Evolutionary conservation across 2,329 filamentous ascomycete species (phyloP).

Genomic region (Diplodia sapinea): DNA sequence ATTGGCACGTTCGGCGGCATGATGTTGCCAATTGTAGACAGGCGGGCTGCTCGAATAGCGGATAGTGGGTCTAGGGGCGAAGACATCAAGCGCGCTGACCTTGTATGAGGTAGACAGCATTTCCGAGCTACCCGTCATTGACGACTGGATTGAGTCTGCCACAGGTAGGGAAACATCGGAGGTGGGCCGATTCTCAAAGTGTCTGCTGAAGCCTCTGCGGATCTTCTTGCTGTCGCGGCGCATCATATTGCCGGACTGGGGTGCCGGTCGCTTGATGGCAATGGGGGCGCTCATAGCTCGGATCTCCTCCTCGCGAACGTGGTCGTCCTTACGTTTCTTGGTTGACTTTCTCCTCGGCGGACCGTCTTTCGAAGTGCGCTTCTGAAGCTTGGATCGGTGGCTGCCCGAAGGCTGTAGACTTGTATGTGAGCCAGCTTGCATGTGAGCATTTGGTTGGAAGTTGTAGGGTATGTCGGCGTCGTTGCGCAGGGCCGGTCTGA

Average conservation of each 20-base stretch:
- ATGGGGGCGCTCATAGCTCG: slow-evolving; percentile 77
- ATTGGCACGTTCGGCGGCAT: slow-evolving; percentile 50
- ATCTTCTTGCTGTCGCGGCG: slow-evolving; percentile 70
- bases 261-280: slow-evolving; percentile 67
- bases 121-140: slow-evolving; percentile 76
- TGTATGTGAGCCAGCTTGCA: slow-evolving; percentile 41
- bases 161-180: slow-evolving; percentile 79
- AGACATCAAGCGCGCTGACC: slow-evolving; percentile 77
- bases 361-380: slow-evolving; percentile 61
- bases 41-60: slow-evolving; percentile 59
- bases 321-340: slow-evolving; percentile 75
- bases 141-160: slow-evolving; percentile 76
- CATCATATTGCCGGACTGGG: slow-evolving; percentile 65
- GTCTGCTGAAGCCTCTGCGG: slow-evolving; percentile 61
- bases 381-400: slow-evolving; percentile 55
- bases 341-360: slow-evolving; percentile 73
- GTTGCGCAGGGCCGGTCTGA: slow-evolving; percentile 51
- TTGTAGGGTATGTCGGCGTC: slow-evolving; percentile 52
- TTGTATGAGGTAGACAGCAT: slow-evolving; percentile 70
- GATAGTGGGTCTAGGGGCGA: slow-evolving; percentile 84
- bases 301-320: slow-evolving; percentile 84
- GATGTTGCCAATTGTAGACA: slow-evolving; percentile 34
- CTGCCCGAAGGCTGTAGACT: slow-evolving; percentile 43
- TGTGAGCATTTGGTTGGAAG: slow-evolving; percentile 44
- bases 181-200: slow-evolving; percentile 63